These are phyloP conservation scores for Mucor saturninus DNA, from an alignment of 371 early-diverging fungal genomes.

Conservation along the genomic window DNA sequence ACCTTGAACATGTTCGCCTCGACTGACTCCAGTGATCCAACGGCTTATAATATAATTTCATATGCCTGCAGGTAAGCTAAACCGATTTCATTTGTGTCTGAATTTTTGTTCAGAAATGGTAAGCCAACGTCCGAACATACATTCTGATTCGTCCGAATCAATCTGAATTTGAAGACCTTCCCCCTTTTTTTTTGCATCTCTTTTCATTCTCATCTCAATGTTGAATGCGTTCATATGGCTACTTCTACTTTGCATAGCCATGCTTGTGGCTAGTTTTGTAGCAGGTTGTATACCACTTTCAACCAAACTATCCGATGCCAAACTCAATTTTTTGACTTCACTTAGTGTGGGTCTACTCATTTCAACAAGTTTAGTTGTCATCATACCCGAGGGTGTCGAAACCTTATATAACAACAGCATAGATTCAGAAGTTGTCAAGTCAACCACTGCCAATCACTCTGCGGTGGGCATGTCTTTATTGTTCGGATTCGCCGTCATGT, in stretches of 20 bases:
- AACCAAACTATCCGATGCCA: slow-evolving; percentile 75
- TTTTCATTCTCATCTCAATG: background rate
- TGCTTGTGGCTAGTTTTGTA: slow-evolving; percentile 86
- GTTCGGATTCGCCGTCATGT: slow-evolving; percentile 91
- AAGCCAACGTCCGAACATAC: too few species aligned
- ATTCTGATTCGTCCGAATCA: too few species aligned
- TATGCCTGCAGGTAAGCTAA: too few species aligned
- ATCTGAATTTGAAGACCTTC: too few species aligned
- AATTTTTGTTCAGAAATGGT: too few species aligned
- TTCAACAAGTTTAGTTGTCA: slow-evolving; percentile 88
- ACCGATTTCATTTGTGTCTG: too few species aligned
- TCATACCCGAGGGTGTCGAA: slow-evolving; percentile 94
- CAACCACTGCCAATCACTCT: slow-evolving; percentile 39
- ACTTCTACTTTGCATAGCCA: slow-evolving; percentile 75
- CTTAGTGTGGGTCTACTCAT: slow-evolving; percentile 91
- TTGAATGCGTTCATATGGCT: slow-evolving; percentile 74
- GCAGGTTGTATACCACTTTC: slow-evolving; percentile 88
- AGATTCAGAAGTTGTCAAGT: too few species aligned
- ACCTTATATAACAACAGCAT: slow-evolving; percentile 62
- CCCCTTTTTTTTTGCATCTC: background rate
- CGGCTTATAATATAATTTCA: too few species aligned
- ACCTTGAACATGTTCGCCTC: too few species aligned
- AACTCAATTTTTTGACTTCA: slow-evolving; percentile 78
- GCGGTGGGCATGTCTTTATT: slow-evolving; percentile 82
- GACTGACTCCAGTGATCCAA: too few species aligned